These are phyloP conservation scores for Solanum infundibuliforme DNA, from an alignment of 257 asterid genomes.

Conservation along the genomic window DNA sequence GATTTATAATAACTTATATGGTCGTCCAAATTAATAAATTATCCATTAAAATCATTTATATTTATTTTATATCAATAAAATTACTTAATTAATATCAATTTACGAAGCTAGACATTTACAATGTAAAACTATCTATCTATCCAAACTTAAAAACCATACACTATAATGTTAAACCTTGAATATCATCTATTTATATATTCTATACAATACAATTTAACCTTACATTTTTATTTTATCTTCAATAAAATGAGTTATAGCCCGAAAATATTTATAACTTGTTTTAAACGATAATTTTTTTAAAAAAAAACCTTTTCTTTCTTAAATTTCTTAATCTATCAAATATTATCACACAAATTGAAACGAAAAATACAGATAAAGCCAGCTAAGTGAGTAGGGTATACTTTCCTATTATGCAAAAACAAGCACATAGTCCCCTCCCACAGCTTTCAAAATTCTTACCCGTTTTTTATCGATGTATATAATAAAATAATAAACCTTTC, in stretches of 20 bases:
- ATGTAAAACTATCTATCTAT: not conserved
- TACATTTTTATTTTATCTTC: too few species aligned
- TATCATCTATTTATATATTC: not conserved
- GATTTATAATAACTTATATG: not conserved
- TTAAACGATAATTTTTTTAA: not conserved
- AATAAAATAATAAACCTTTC: not conserved
- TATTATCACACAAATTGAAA: not conserved
- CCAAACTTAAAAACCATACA: not conserved
- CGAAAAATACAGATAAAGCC: not conserved
- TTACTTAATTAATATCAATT: too few species aligned
- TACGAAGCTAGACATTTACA: not conserved
- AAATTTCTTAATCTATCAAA: not conserved
- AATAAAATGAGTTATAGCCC: too few species aligned
- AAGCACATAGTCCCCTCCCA: not conserved
- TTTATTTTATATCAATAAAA: not conserved
- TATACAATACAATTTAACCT: too few species aligned
- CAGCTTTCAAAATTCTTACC: not conserved
- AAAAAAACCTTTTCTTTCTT: not conserved
- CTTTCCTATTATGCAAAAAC: constrained; percentile 6
- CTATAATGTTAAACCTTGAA: not conserved
- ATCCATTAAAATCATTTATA: not conserved
- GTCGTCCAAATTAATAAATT: not conserved
- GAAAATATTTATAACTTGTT: not conserved
- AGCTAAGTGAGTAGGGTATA: not conserved
- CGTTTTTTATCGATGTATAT: not conserved